These are phyloP conservation scores for Neolentinus lepideus DNA, from an alignment of 1,284 basidiomycete species.

Conservation along the genomic window DNA sequence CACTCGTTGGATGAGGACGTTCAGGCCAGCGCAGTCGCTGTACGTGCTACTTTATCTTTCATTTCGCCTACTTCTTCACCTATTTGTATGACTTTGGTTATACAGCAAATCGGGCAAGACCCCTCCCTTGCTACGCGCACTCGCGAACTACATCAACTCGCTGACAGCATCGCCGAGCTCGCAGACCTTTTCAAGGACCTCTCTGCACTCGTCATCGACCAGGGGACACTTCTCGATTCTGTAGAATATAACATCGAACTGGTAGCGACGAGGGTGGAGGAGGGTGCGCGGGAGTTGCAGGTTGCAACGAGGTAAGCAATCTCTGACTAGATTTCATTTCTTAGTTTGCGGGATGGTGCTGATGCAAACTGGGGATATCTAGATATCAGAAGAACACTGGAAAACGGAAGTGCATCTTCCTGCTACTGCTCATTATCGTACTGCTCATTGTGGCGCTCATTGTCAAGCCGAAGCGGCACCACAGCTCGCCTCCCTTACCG, in stretches of 20 bases:
- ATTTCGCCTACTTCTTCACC: conserved; percentile 14
- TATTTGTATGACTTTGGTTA: conserved; percentile 14
- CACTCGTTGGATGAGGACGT: conserved; percentile 84
- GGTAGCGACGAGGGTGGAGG: conserved; percentile 75
- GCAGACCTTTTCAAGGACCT: conserved; percentile 97
- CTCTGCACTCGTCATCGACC: conserved; percentile 90
- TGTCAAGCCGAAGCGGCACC: conserved; percentile 53
- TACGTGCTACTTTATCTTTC: conserved; percentile 17
- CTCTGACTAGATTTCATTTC: conserved; percentile 8
- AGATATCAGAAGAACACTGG: conserved; percentile 94
- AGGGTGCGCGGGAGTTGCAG: conserved; percentile 82
- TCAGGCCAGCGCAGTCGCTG: conserved; percentile 58
- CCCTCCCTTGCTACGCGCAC: conserved; percentile 54
- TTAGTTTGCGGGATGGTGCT: background rate
- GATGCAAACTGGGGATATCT: conserved; percentile 7
- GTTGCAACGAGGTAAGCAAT: conserved; percentile 76
- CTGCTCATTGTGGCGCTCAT: conserved; percentile 77
- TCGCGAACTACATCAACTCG: conserved; percentile 85
- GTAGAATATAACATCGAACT: conserved; percentile 98
- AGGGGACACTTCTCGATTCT: conserved; percentile 93
- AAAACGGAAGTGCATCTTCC: conserved; percentile 86
- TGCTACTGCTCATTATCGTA: conserved; percentile 85
- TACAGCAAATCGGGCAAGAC: conserved; percentile 29
- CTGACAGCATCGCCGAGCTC: conserved; percentile 84
- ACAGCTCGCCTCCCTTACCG: background rate